Percentiles rank a stretch among this genome's conserved stretches.
Conservation (phyloP, 179 eudicot genomes). For the Sideroxylon spinosum region DNA sequence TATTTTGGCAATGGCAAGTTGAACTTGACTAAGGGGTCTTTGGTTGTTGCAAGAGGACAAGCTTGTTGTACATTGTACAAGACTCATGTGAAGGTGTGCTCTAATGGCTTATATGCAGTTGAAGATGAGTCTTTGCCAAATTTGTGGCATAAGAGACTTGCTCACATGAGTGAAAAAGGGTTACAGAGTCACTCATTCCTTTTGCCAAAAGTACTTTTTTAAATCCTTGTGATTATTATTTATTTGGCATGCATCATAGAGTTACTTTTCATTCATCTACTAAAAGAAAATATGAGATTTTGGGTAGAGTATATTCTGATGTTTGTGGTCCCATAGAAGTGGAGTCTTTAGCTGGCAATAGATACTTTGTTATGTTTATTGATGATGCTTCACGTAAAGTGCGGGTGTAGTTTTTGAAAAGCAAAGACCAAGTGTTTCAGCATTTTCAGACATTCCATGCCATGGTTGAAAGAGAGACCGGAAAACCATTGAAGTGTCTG, state of each 20-base stretch:
- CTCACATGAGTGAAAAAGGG: no score
- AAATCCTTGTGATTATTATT: no score
- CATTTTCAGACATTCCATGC: no score
- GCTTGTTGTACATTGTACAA: background rate
- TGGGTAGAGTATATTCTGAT: no score
- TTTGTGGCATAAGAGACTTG: no score
- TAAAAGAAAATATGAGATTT: background rate
- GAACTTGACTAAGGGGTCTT: background rate
- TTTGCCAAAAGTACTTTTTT: no score
- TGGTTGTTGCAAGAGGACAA: background rate
- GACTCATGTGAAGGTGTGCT: background rate
- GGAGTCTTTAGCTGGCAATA: background rate
- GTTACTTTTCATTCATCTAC: background rate
- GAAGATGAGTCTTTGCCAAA: background rate
- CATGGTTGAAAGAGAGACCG: background rate
- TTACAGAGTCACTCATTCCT: no score
- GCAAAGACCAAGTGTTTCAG: background rate
- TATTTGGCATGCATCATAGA: no score
- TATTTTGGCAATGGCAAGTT: background rate
- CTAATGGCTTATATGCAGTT: background rate
- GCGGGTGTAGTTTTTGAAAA: no score
- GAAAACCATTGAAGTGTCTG: background rate
- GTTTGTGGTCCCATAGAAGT: no score
- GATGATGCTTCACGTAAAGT: background rate
- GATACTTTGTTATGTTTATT: no score